phyloP scores from a whole-genome alignment of 495 filamentous ascomycete species.

The Neurospora cerealis region DNA sequence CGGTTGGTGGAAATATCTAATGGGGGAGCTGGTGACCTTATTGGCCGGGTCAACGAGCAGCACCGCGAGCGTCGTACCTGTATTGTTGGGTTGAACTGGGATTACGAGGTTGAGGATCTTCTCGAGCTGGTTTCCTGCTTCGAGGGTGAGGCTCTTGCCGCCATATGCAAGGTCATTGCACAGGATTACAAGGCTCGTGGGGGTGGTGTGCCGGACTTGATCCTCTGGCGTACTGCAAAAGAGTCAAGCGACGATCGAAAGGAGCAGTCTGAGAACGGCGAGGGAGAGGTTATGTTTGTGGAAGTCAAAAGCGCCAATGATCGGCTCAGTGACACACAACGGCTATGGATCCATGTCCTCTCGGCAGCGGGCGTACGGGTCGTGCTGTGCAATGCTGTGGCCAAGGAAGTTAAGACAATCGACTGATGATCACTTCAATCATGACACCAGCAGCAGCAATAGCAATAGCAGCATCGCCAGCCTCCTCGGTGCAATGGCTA shows the following conservation, averaged over 20 bases:
- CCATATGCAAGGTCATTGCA: conserved; percentile 84
- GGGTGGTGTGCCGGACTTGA: conserved; percentile 84
- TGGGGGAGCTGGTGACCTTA: conserved; percentile 55
- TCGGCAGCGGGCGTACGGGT: conserved; percentile 73
- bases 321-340: conserved; percentile 88
- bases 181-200: conserved; percentile 86
- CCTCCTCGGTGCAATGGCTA: neutral
- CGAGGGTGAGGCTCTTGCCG: conserved; percentile 64
- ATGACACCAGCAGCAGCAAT: neutral
- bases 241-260: conserved; percentile 19
- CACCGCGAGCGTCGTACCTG: conserved; percentile 65
- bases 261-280: conserved; percentile 1
- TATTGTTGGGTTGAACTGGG: conserved; percentile 85
- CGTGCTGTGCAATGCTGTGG: conserved; percentile 81
- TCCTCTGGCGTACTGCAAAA: conserved; percentile 58
- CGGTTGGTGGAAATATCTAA: conserved; percentile 77
- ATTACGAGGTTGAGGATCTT: conserved; percentile 71
- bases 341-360: conserved; percentile 93
- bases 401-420: conserved; percentile 49
- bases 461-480: neutral
- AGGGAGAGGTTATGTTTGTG: conserved; percentile 63
- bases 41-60: conserved; percentile 53
- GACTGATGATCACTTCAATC: conserved; percentile 10
- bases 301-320: conserved; percentile 97
- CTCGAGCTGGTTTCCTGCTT: conserved; percentile 75